Conservation (phyloP, 2,329 filamentous ascomycete species). For the Arthrobotrys sphaeroides region DNA sequence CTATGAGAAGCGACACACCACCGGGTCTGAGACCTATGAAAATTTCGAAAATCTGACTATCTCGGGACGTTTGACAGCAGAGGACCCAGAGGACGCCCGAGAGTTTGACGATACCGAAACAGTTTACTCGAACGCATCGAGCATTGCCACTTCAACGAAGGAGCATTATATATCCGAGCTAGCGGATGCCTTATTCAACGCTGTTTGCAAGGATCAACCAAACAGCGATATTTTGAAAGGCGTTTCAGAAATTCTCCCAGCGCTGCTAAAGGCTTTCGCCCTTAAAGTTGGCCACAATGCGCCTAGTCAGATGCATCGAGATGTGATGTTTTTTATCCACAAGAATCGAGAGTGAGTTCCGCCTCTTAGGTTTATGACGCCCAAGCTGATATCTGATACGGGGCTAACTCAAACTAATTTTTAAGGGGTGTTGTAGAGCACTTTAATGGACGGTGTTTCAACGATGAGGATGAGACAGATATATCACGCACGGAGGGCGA, state of each 20-base stretch:
- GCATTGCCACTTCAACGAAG: background rate
- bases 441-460: background rate
- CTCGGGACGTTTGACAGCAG: no score
- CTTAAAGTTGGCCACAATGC: slow-evolving; percentile 20
- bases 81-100: no score
- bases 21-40: no score
- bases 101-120: slow-evolving; percentile 1
- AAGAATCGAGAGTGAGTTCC: slow-evolving; percentile 3
- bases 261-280: slow-evolving; percentile 17
- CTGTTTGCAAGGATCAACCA: background rate
- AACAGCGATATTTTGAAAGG: background rate
- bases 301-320: slow-evolving; percentile 22
- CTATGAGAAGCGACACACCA: no score
- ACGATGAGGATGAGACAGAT: background rate
- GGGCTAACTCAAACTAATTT: background rate
- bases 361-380: background rate
- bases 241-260: background rate
- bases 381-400: background rate
- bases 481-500: background rate
- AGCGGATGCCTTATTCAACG: slow-evolving; percentile 4
- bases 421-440: background rate
- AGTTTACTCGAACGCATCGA: slow-evolving; percentile 23
- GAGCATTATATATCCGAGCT: slow-evolving; percentile 13
- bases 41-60: no score
- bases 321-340: slow-evolving; percentile 34